Evolutionary conservation across 768 basidiomycete genomes (phyloP), one percentile per base, ranked within the genome.

Genomic region (Suillus clintonianus): DNA sequence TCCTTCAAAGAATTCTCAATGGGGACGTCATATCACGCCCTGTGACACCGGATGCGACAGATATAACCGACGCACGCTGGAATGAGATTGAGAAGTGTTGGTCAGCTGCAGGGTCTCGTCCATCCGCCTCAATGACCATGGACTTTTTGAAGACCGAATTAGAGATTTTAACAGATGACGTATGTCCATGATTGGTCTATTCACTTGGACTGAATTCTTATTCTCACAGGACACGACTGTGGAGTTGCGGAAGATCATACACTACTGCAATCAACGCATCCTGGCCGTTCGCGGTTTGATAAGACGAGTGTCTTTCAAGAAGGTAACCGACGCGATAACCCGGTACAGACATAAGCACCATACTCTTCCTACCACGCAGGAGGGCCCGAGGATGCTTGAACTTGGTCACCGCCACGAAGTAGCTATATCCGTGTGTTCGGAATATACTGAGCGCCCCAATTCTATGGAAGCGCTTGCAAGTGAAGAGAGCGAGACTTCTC

Each of bases 371-470:
- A 57, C 56, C 6, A 41, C 56, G 10, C 37, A 57, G 15, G 55
- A 37, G 5, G 22, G 37, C n/a, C 56, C 56, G 8, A 24, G 24
- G 56, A 57, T 57, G 56, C 17, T 57, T 10, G 22, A 41, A 11
- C 15, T 56, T 37, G 2, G 36, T 37, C 55, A 10, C 8, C 55
- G 60, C 42, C 74, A 63, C 11, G 75, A 69, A 41, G 58, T 68
- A 17, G 65, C 74, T 27, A 62, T 67, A 50, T 77, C 74, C 13
- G 36, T 72, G 36, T 70, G 64, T 60, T 76, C 76, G 2, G 59
- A 73, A 24, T 34, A 56, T 39, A 70, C 67, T 17, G 72, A 76
- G 59, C 76, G 68, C 53, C 75, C 60, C 14, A 63, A 68, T 41
- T 74, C 73, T 47, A 62, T 69, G 8, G 74, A 74, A 61, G 76